Percentiles rank a stretch among this genome's conserved stretches.
These are phyloP conservation scores for Ricinus communis DNA, from an alignment of 345 rosid genomes.

Conservation along the genomic window DNA sequence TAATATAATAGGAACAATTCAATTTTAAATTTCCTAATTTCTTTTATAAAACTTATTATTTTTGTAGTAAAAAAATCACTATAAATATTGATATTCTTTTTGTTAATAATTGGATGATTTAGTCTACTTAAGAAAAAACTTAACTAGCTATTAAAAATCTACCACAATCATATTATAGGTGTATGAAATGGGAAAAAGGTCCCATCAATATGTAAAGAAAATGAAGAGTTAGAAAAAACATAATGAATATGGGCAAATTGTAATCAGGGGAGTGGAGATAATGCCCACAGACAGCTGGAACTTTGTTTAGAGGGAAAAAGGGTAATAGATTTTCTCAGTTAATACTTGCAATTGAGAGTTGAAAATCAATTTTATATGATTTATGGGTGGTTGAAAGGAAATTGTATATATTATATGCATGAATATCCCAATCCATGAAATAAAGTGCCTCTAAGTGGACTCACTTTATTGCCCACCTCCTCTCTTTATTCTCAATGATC, in stretches of 20 bases:
- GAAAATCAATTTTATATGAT: not conserved
- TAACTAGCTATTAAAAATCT: too few relatives aligned
- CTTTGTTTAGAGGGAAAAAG: not conserved
- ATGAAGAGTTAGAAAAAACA: not conserved
- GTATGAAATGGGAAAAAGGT: too few relatives aligned
- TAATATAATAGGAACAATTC: too few relatives aligned
- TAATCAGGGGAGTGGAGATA: not conserved
- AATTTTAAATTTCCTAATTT: too few relatives aligned
- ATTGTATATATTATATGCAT: not conserved
- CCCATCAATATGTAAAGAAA: too few relatives aligned
- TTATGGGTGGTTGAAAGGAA: slow-evolving; percentile 26
- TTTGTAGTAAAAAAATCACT: too few relatives aligned
- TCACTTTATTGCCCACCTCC: slow-evolving; percentile 23
- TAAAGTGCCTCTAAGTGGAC: slow-evolving; percentile 37
- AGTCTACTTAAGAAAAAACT: too few relatives aligned
- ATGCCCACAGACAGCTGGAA: slow-evolving; percentile 10
- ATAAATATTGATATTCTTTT: too few relatives aligned
- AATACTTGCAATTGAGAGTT: slow-evolving; percentile 13
- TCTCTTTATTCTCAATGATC: slow-evolving; percentile 1
- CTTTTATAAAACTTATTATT: too few relatives aligned
- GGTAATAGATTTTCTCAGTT: not conserved
- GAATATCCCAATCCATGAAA: slow-evolving; percentile 27
- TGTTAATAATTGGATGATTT: too few relatives aligned
- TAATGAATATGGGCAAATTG: not conserved
- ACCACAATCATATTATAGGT: too few relatives aligned